Conservation (phyloP, 1,284 basidiomycete genomes). For the Dichomitus squalens region DNA sequence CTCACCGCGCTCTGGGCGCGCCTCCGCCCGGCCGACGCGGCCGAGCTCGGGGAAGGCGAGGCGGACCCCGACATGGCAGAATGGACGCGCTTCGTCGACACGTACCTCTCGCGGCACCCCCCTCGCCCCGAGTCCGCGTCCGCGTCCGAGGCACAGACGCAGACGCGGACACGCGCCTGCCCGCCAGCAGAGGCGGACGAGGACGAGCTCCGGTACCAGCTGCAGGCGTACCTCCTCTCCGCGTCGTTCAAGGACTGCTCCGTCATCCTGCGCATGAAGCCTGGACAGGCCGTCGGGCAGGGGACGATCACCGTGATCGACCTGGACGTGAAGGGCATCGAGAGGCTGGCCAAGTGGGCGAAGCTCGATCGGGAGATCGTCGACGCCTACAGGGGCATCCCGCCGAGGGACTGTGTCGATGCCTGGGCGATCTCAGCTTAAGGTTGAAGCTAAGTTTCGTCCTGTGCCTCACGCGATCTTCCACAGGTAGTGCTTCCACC, state of each 20-base stretch:
- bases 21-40: constrained; percentile 20
- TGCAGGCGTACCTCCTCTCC: constrained; percentile 81
- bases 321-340: constrained; percentile 80
- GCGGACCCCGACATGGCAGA: constrained; percentile 30
- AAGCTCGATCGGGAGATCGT: constrained; percentile 76
- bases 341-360: constrained; percentile 72
- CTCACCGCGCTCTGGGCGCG: constrained; percentile 52
- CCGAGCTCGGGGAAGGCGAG: constrained; percentile 18
- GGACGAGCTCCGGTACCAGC: constrained; percentile 55
- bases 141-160: no score
- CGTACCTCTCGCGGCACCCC: constrained; percentile 45
- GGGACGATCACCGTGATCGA: constrained; percentile 75
- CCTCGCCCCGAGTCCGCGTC: constrained; percentile 31
- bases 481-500: no score
- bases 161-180: background rate
- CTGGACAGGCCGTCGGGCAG: constrained; percentile 10
- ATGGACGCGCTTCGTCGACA: constrained; percentile 36
- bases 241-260: constrained; percentile 98
- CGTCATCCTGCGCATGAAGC: constrained; percentile 65
- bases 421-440: background rate
- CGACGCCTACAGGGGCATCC: constrained; percentile 41
- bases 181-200: constrained; percentile 32
- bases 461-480: no score
- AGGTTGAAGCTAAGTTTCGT: background rate
- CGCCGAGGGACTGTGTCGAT: constrained; percentile 19